Base-by-base conservation (phyloP, 495 filamentous ascomycete genomes). In the Amniculicola lignicola region DNA sequence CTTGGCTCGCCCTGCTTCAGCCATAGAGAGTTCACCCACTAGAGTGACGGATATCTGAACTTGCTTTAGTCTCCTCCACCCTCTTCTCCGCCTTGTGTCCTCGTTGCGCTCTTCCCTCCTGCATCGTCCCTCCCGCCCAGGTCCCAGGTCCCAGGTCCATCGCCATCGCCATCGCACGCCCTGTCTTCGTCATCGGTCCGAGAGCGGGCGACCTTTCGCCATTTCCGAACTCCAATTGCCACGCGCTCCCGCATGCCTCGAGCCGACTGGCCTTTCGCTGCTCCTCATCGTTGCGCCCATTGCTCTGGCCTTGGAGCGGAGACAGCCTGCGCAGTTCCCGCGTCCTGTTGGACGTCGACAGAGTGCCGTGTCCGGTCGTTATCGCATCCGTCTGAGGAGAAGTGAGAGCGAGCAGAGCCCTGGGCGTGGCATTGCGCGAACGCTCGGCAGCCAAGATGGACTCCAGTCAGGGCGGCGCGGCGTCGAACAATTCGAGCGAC, bases 401-500 rank as follows among this genome's bases (percentile, higher is more conserved):
- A 28, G 22, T 41, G 49, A 38, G 36, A 25, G 41, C 21, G 19
- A 47, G 27, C 16, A 2, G 10, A 21, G 2, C 5, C 19, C n/a
- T n/a, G n/a, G 11, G 19, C 27, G n/a, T 38, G 9, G 18, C n/a
- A 22, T 2, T 27, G 25, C 24, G 10, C 43, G 14, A 42, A 11
- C 15, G 4, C 18, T 29, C 5, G 41, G n/a, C 11, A 7, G 21
- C 31, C 24, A 58, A 23, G 14, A 71, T 71, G 69, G 67, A 71
- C n/a, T 25, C 53, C 36, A 64, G 38, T 54, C 51, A 56, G 35
- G 62, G 55, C 12, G 75, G 73, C 65, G 74, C 75, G 70, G 51
- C 31, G 42, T 76, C 82, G 66, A 85, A 79, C 70, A 86, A 82
- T 72, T 87, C 84, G 65, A 88, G 86, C 73, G 85, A 89, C 72